Percentiles rank a stretch among this genome's conserved stretches.
Conservation (phyloP, 345 rosid genomes). For the Brassica napus region Da-Ae NC_063452.1:61041501-61042000, state of each 20-base stretch:
- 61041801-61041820: background rate
- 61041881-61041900: constrained; percentile 62
- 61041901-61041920: constrained; percentile 75
- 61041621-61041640: constrained; percentile 7
- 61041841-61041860: background rate
- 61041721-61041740: constrained; percentile 83
- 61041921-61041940: constrained; percentile 60
- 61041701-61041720: constrained; percentile 89
- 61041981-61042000: constrained; percentile 64
- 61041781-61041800: constrained; percentile 21
- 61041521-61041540: constrained; percentile 86
- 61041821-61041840: background rate
- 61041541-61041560: constrained; percentile 76
- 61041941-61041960: constrained; percentile 70
- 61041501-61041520: constrained; percentile 78
- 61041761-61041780: constrained; percentile 82
- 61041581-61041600: constrained; percentile 63
- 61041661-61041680: constrained; percentile 60
- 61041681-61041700: constrained; percentile 83
- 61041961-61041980: constrained; percentile 49
- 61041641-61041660: constrained; percentile 55
- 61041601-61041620: background rate
- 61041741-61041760: constrained; percentile 79
- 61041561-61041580: constrained; percentile 94
- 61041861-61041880: constrained; percentile 88